phyloP scores from a whole-genome alignment of 768 basidiomycete species.

The Boletellus sp. region DNA sequence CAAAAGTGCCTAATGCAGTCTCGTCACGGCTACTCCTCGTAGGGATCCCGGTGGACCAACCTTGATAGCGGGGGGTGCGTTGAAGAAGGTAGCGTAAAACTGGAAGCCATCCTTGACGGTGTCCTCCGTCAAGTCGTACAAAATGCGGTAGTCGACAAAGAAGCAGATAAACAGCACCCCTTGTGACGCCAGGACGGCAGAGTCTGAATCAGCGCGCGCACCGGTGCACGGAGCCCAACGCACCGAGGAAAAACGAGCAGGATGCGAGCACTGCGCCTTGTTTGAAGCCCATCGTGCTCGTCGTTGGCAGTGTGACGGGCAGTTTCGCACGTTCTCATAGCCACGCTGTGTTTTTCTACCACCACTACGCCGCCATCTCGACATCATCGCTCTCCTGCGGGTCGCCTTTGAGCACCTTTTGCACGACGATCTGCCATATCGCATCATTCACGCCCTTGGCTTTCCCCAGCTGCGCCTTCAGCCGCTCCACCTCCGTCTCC shows the following conservation, averaged over 20 bases:
- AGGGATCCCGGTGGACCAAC: constrained; percentile 37
- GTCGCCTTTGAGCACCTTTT: constrained; percentile 43
- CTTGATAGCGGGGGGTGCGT: constrained; percentile 92
- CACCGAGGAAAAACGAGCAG: constrained; percentile 87
- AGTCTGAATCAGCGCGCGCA: not conserved
- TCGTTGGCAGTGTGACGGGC: not conserved
- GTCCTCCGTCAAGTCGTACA: constrained; percentile 69
- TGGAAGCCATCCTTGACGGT: constrained; percentile 73
- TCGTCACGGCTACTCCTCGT: not conserved
- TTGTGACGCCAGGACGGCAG: constrained; percentile 31
- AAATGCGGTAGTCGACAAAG: constrained; percentile 81
- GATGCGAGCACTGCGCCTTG: constrained; percentile 86
- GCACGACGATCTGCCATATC: constrained; percentile 89
- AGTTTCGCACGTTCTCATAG: constrained; percentile 24
- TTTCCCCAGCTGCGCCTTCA: constrained; percentile 69
- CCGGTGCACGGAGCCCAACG: constrained; percentile 29
- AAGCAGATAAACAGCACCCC: constrained; percentile 82
- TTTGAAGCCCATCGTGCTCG: constrained; percentile 70
- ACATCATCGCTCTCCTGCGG: not conserved
- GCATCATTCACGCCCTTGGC: constrained; percentile 90
- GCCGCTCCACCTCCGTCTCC: constrained; percentile 62
- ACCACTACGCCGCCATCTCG: constrained; percentile 13
- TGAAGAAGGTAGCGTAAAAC: constrained; percentile 91
- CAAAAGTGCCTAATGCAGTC: constrained; percentile 61
- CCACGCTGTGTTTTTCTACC: constrained; percentile 1